Base-by-base conservation (phyloP, 2,329 filamentous ascomycete genomes). In the Talaromyces islandicus region DNA sequence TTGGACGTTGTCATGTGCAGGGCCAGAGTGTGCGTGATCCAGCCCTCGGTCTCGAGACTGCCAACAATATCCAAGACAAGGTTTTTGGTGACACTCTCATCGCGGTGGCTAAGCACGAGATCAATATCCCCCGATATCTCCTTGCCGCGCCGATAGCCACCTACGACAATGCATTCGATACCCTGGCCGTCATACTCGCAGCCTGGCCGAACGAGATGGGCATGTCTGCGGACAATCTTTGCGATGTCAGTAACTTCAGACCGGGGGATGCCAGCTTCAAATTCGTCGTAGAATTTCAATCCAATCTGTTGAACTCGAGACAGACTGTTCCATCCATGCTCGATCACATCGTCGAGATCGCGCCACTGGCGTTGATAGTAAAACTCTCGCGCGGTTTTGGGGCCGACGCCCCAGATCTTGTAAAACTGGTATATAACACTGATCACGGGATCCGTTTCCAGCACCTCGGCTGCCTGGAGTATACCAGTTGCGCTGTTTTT, bases 381-480 rank as follows among this genome's bases (percentile, higher is more conserved):
- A 67, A 96, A 96, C 1, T 92, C 85, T 17, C 88, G 81, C 0
- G 93, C 92, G 0, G 89, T 94, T 12, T 85, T 86, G 2, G 89
- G 88, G 0, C 89, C 93, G 0, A 97, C 91, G n/a, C 92, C 93
- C 90, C 91, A 96, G 60, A 97, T 95, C 4, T 89, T 81, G 75
- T 89, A 90, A 73, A 97, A 97, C 0, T 82, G 72, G 51, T 84
- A 80, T 3, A 97, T 75, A 0, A 86, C 80, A 21, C 80, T 80
- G 60, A 94, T 80, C 60, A 81, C 84, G 12, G 84, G 78, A 65
- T 96, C 87, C 0, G 77, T 74, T 56, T 88, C 82, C 1, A 89
- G 83, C 4, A 86, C 83, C 7, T 83, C 77, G 0, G 87, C 86
- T 25, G 90, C 89, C 38, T 79, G 70, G 5, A 96, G 77, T 17